Evolutionary conservation across 495 filamentous ascomycete genomes (phyloP), one percentile per base, ranked within the genome.

Genomic region (Cudoniella acicularis): DNA sequence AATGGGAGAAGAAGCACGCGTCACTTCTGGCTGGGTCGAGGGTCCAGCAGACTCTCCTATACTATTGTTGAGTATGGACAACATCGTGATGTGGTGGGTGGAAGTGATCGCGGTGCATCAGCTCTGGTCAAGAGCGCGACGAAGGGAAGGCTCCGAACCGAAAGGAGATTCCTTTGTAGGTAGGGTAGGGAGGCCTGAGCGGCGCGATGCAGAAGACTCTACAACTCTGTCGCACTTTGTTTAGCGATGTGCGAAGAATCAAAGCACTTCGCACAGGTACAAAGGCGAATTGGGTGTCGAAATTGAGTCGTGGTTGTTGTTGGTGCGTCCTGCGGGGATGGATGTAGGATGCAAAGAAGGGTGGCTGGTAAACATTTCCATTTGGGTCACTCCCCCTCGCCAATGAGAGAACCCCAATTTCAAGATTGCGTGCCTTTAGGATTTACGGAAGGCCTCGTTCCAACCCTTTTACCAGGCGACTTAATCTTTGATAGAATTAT

Each of bases 31-130:
- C n/a, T 43, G 54, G 21, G 20, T 21, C 9, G 36, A 21, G 22
- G 60, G 9, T 41, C 25, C 22, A 52, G 60, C 43, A 47, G 53
- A 16, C n/a, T 21, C 42, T 18, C 20, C 51, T 46, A 61, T 51
- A n/a, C n/a, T n/a, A n/a, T n/a, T n/a, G n/a, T n/a, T n/a, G n/a
- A n/a, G n/a, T n/a, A n/a, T n/a, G n/a, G n/a, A n/a, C n/a, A n/a
- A n/a, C n/a, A n/a, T n/a, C n/a, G 96, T 77, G 59, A 8, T 11
- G 45, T 48, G 8, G 45, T 48, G 18, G 18, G 18, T 9, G 20
- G 18, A 91, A 86, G 3, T 97, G 74, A 13, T 52, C 49, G 49
- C 49, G 49, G 26, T 26, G 22, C 16, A 42, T 20, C n/a, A 16
- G n/a, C 20, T 30, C 18, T n/a, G 18, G 11, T 40, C 8, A 22